Evolutionary conservation across 1,284 basidiomycete genomes (phyloP).

Genomic region (Mrakiaceae sp.): DNA sequence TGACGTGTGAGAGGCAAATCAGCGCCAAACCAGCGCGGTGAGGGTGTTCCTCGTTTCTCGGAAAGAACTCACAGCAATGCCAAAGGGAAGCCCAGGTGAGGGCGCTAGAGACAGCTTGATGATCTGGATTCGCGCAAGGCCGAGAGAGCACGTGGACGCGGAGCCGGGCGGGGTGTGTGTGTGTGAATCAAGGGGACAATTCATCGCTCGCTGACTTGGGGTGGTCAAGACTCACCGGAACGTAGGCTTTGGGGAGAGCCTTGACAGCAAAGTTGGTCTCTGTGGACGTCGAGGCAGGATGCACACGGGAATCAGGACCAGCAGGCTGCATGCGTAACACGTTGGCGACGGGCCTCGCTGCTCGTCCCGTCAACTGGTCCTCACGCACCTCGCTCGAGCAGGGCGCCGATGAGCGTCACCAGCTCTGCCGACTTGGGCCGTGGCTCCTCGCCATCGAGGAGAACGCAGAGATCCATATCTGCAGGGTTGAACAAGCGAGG

Average conservation of each 20-base stretch:
- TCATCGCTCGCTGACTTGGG: not conserved
- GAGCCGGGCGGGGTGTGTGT: too few relatives aligned
- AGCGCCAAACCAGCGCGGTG: not conserved
- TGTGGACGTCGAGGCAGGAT: conserved; percentile 26
- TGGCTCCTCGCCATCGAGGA: conserved; percentile 57
- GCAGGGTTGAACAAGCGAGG: conserved; percentile 11
- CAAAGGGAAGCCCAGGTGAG: conserved; percentile 74
- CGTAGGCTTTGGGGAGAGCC: conserved; percentile 87
- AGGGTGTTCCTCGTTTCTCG: not conserved
- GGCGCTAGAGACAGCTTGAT: conserved; percentile 91
- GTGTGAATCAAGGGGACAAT: not conserved
- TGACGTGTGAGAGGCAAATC: conserved; percentile 17
- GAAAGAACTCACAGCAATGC: conserved; percentile 34
- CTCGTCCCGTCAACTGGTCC: not conserved
- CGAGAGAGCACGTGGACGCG: not conserved
- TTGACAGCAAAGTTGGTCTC: conserved; percentile 98
- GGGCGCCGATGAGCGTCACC: conserved; percentile 83
- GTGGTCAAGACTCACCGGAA: conserved; percentile 45
- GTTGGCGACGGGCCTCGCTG: not conserved
- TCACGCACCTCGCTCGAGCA: conserved; percentile 72
- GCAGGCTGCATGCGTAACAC: conserved; percentile 1
- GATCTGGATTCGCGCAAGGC: conserved; percentile 39
- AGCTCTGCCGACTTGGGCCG: conserved; percentile 66
- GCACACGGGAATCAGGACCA: not conserved
- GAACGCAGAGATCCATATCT: conserved; percentile 98